Conservation (phyloP, 176 grass and related monocot species). For the Oryza rufipogon region DNA sequence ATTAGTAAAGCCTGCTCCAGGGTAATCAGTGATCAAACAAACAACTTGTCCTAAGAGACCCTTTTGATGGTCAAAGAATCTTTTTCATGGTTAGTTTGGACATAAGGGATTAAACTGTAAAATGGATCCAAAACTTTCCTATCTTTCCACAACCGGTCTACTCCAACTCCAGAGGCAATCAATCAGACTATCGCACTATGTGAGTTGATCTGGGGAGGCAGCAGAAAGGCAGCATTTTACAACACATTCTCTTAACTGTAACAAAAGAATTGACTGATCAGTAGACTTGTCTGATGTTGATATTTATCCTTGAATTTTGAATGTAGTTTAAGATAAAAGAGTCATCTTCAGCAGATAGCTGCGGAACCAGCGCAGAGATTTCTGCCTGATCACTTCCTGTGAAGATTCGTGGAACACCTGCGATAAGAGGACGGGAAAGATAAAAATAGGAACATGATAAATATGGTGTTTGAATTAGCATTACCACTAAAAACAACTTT, state of each 20-base stretch:
- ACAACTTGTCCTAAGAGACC: neutral
- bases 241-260: neutral
- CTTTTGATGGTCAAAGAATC: neutral
- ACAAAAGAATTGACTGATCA: slow-evolving; percentile 15
- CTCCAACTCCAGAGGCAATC: neutral
- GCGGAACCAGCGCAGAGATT: slow-evolving; percentile 50
- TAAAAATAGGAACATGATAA: slow-evolving; percentile 2
- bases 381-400: slow-evolving; percentile 59
- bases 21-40: neutral
- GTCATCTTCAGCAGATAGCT: slow-evolving; percentile 64
- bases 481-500: neutral
- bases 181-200: neutral
- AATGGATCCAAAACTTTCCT: neutral
- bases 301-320: slow-evolving; percentile 85
- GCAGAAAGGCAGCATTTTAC: neutral
- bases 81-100: neutral
- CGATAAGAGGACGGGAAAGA: slow-evolving; percentile 25
- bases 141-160: too few relatives aligned
- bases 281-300: slow-evolving; percentile 78
- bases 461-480: neutral
- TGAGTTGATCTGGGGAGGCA: neutral
- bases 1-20: neutral
- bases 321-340: slow-evolving; percentile 59
- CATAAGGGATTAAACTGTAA: neutral
- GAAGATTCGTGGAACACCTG: slow-evolving; percentile 75